A percentile compares a stretch with the other conserved stretches of the same genome.
phyloP scores from a whole-genome alignment of 768 basidiomycete genomes.

The Cystoderma amianthinum region DNA sequence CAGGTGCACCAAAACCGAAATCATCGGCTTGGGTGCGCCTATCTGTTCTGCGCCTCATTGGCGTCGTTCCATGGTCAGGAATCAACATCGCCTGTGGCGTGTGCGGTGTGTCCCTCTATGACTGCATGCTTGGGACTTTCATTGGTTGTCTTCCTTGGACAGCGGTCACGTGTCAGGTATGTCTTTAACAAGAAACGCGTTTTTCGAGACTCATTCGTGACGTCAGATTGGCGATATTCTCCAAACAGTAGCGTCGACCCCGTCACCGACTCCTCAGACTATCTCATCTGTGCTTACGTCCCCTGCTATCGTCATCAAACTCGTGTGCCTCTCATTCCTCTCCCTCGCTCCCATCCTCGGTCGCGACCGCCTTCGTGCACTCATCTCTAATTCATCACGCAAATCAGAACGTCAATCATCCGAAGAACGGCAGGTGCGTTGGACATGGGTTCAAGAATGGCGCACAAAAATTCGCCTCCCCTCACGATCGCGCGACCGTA shows the following conservation, averaged over 20 bases:
- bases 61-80: slow-evolving; percentile 94
- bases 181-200: slow-evolving; percentile 7
- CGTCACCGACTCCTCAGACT: slow-evolving; percentile 64
- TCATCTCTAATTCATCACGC: slow-evolving; percentile 31
- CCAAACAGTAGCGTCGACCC: slow-evolving; percentile 72
- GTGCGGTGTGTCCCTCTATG: slow-evolving; percentile 67
- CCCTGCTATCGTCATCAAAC: slow-evolving; percentile 77
- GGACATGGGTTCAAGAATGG: slow-evolving; percentile 69
- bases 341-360: slow-evolving; percentile 85
- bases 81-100: slow-evolving; percentile 97
- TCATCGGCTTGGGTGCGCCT: slow-evolving; percentile 76
- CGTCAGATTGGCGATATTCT: slow-evolving; percentile 79
- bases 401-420: slow-evolving; percentile 9
- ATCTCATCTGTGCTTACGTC: slow-evolving; percentile 83
- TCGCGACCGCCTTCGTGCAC: slow-evolving; percentile 52
- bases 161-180: slow-evolving; percentile 83
- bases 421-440: slow-evolving; percentile 26
- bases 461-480: slow-evolving; percentile 49
- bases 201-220: slow-evolving; percentile 9
- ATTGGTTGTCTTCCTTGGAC: slow-evolving; percentile 87
- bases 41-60: slow-evolving; percentile 82
- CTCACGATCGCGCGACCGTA: slow-evolving; percentile 42
- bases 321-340: slow-evolving; percentile 74
- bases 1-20: slow-evolving; percentile 21
- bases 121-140: slow-evolving; percentile 77